These are phyloP conservation scores for Hylodesmum podocarpum DNA, from an alignment of 306 rosid species.

Conservation along the genomic window DNA sequence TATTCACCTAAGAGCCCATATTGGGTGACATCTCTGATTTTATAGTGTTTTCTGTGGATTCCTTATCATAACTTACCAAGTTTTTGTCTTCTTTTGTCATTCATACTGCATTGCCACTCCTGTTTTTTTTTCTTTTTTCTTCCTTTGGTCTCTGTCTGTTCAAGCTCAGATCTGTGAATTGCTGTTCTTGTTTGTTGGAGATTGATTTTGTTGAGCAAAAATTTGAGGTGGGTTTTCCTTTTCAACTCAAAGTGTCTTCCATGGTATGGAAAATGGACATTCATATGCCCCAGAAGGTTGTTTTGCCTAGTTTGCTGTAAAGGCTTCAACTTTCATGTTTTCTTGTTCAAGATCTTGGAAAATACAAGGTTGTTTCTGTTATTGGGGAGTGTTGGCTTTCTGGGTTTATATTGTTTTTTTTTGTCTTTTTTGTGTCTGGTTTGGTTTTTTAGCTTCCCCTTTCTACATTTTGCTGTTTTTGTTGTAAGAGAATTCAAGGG, in stretches of 20 bases:
- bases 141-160: not conserved
- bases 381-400: constrained; percentile 30
- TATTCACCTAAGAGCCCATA: constrained; percentile 34
- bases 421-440: not conserved
- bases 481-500: not conserved
- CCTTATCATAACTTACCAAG: constrained; percentile 24
- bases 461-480: constrained; percentile 26
- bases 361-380: constrained; percentile 27
- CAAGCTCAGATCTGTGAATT: constrained; percentile 53
- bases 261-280: constrained; percentile 17
- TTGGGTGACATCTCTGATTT: constrained; percentile 41
- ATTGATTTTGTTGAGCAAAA: constrained; percentile 18
- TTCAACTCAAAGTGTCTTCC: constrained; percentile 11
- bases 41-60: not conserved
- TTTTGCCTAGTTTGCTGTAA: constrained; percentile 38
- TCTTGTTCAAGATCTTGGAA: constrained; percentile 27
- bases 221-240: constrained; percentile 38
- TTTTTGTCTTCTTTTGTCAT: constrained; percentile 25
- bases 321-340: constrained; percentile 34
- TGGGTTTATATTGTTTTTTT: constrained; percentile 26
- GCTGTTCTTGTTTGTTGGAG: constrained; percentile 24
- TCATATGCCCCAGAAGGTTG: constrained; percentile 26
- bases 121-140: too few relatives aligned
- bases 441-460: constrained; percentile 9
- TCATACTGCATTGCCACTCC: constrained; percentile 30